Evolutionary conservation across 306 rosid genomes (phyloP).

Genomic region (Fragaria ananassa): DNA sequence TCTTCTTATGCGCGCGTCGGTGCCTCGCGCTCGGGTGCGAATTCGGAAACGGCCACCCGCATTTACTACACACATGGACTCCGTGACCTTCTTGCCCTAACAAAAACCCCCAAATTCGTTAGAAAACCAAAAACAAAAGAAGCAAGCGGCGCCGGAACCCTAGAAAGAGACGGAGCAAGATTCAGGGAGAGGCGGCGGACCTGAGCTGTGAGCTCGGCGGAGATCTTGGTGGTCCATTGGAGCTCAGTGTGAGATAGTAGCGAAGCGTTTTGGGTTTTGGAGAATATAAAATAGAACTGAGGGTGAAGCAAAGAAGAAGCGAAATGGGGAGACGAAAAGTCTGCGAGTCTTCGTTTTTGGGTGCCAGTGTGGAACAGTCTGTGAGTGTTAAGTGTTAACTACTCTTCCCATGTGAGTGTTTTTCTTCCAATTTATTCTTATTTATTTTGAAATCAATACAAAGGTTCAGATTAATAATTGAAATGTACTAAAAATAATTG

Average conservation of each 20-base stretch:
- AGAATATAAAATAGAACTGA: background rate
- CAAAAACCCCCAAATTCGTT: background rate
- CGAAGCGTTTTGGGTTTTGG: too few species aligned
- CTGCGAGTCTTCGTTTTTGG: background rate
- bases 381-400: too few species aligned
- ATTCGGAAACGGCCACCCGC: constrained; percentile 71
- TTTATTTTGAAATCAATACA: too few species aligned
- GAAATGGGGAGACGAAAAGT: background rate
- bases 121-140: background rate
- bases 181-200: background rate
- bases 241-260: background rate
- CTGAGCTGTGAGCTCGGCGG: constrained; percentile 13
- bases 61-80: constrained; percentile 51
- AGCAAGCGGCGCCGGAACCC: background rate
- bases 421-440: too few species aligned
- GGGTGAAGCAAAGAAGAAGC: background rate
- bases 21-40: constrained; percentile 66
- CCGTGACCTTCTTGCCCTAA: constrained; percentile 51
- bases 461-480: too few species aligned
- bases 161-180: background rate
- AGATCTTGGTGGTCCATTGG: constrained; percentile 39
- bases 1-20: constrained; percentile 76
- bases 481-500: too few species aligned
- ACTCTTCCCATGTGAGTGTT: too few species aligned
- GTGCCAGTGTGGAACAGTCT: too few species aligned